A percentile compares a stretch with the other conserved stretches of the same genome.
Evolutionary conservation across 768 basidiomycete genomes (phyloP).

Genomic region (Paxillus rubicundulus): DNA sequence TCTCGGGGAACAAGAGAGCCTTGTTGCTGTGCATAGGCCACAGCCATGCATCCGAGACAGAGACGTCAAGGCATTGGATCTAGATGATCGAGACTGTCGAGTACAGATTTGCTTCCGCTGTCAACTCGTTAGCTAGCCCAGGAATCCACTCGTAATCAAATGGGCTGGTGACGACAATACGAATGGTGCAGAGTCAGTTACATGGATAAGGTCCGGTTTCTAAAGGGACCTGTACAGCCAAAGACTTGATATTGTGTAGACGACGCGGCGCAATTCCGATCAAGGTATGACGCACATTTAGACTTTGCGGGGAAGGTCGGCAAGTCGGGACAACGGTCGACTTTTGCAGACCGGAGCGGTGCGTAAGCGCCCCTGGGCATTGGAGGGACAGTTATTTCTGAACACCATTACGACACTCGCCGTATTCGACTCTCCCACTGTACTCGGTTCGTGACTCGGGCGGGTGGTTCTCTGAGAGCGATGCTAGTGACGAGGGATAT

Average conservation of each 20-base stretch:
- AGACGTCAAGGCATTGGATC: background rate
- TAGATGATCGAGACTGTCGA: background rate
- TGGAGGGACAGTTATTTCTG: constrained; percentile 1
- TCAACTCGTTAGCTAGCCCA: background rate
- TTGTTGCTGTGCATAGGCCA: background rate
- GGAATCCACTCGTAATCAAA: background rate
- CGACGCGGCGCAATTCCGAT: constrained; percentile 2
- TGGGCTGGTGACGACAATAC: background rate
- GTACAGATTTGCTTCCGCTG: constrained; percentile 5
- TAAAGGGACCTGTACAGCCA: background rate
- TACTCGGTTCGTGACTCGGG: background rate
- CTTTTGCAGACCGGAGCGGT: background rate
- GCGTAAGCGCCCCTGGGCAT: background rate
- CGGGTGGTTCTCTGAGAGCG: background rate
- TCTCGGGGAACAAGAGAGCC: background rate
- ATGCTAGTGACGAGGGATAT: constrained; percentile 1
- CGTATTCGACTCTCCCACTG: constrained; percentile 7
- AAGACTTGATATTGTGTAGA: background rate
- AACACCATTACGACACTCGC: background rate
- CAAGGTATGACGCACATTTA: constrained; percentile 20
- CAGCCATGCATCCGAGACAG: background rate
- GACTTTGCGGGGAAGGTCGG: constrained; percentile 12
- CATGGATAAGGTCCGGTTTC: constrained; percentile 4
- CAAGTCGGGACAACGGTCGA: background rate
- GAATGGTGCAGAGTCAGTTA: background rate